Base-by-base conservation (phyloP, 805 yeast genomes). In the Sporopachydermia lactativora region DNA sequence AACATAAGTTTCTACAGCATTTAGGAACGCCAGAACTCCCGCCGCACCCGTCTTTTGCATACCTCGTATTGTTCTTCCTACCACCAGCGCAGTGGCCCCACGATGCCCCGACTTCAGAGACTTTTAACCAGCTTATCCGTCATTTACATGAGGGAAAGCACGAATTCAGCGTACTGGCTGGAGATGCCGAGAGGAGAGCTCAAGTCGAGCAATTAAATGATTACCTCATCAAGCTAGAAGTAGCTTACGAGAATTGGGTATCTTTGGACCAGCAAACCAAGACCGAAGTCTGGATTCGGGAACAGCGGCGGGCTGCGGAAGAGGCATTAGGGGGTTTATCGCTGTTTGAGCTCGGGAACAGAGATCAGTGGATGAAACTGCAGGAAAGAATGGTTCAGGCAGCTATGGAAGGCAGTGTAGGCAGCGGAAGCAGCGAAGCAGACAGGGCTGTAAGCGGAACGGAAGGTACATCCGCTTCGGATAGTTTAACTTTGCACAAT, bases 61-160 rank as follows among this genome's bases (percentile, higher is more conserved):
- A 69, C 49, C 50, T 70, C 50, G 72, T 69, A 6, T 50, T 71
- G 4, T 69, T 61, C 43, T 69, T 70, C 46, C 48, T 69, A 2
- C 61, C 69, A 1, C 65, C 72, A 2, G 44, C 53, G 5, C 52
- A 54, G 15, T 71, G 77, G 77, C 77, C 77, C 0, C 66, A 65
- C 41, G 73, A 66, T 42, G 73, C 73, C 1, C 75, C 75, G 14
- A 68, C 71, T 2, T 49, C 56, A 39, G 69, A 66, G 46, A 66
- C 73, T 1, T 63, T 58, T 41, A 56, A 61, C 39, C 53, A 55
- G 13, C 45, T 69, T 18, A 52, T 52, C 52, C 39, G 54, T 19
- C 43, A 35, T n/a, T 50, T 50, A 28, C 53, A 45, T 37, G 38
- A 47, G 18, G 18, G 31, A 19, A 28, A 43, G 6, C 38, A 35